These are phyloP conservation scores for Oryza nivara DNA, from an alignment of 176 grass and related monocot species.

Conservation along the genomic window DNA sequence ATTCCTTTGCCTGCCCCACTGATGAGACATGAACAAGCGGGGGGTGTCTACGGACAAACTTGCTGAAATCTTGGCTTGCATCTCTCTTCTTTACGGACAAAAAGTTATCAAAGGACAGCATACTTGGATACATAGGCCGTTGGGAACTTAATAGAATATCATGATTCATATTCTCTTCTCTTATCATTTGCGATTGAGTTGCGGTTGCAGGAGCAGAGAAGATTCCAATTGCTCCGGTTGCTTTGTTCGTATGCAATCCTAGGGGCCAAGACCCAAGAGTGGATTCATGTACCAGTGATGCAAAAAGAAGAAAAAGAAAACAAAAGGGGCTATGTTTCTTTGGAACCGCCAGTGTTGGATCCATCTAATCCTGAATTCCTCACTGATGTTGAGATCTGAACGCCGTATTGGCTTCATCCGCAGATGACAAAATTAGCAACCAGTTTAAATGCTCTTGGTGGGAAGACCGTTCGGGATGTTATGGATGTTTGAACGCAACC, in stretches of 20 bases:
- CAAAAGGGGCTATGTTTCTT: neutral
- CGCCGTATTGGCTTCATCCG: constrained; percentile 14
- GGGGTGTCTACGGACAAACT: constrained; percentile 3
- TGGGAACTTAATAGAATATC: neutral
- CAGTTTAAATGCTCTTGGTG: constrained; percentile 18
- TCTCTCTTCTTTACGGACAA: neutral
- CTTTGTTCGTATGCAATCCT: constrained; percentile 25
- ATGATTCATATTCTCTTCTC: constrained; percentile 12
- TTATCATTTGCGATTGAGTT: constrained; percentile 28
- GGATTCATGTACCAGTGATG: neutral
- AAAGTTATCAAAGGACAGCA: constrained; percentile 10
- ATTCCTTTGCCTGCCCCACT: constrained; percentile 5
- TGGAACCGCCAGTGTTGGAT: neutral
- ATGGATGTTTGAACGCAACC: neutral
- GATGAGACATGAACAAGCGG: neutral
- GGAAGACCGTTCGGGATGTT: neutral
- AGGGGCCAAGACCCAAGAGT: constrained; percentile 39
- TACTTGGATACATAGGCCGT: constrained; percentile 18
- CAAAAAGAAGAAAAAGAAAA: neutral
- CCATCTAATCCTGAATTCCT: constrained; percentile 20
- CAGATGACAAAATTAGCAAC: constrained; percentile 7
- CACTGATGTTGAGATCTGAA: constrained; percentile 10
- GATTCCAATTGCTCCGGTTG: constrained; percentile 30
- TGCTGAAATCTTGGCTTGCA: constrained; percentile 27
- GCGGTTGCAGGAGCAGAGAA: constrained; percentile 39